Percentiles rank a stretch among this genome's conserved stretches.
These are phyloP conservation scores for Crithidia mellificae DNA, from an alignment of 208 protist species.

Conservation along the genomic window DNA sequence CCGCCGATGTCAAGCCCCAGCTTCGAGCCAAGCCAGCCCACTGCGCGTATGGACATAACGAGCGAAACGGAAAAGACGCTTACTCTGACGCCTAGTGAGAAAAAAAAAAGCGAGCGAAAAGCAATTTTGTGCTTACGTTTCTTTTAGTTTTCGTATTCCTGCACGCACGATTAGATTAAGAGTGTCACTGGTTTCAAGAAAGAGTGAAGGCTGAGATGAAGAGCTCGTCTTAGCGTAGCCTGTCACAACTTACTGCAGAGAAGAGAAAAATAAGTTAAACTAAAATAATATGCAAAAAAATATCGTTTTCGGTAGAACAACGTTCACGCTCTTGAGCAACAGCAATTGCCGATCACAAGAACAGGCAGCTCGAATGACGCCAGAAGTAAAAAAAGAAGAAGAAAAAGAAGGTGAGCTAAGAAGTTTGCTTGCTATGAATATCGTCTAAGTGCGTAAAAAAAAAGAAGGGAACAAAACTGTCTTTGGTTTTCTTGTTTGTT, in stretches of 20 bases:
- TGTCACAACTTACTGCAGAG: neutral
- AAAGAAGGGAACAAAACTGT: no score
- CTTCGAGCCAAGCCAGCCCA: conserved; percentile 79
- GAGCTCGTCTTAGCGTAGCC: no score
- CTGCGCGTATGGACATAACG: conserved; percentile 54
- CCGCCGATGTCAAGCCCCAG: conserved; percentile 78
- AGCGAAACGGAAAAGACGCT: neutral
- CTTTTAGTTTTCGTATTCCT: neutral
- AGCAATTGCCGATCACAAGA: no score
- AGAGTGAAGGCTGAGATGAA: neutral
- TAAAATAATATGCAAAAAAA: no score
- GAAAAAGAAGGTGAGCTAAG: neutral
- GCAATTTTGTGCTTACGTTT: neutral
- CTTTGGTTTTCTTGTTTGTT: neutral
- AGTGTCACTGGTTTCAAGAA: neutral
- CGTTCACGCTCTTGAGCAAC: no score
- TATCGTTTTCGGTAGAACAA: no score
- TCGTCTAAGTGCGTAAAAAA: no score
- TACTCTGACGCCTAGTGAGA: no score
- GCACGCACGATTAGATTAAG: neutral
- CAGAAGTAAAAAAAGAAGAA: conserved; percentile 21
- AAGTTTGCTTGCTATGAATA: no score
- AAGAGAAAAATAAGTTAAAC: neutral
- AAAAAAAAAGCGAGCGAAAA: conserved; percentile 2
- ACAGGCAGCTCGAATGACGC: no score